These are phyloP conservation scores for Cenchrus fungigraminus DNA, from an alignment of 176 grass and related monocot genomes.

Conservation along the genomic window DNA sequence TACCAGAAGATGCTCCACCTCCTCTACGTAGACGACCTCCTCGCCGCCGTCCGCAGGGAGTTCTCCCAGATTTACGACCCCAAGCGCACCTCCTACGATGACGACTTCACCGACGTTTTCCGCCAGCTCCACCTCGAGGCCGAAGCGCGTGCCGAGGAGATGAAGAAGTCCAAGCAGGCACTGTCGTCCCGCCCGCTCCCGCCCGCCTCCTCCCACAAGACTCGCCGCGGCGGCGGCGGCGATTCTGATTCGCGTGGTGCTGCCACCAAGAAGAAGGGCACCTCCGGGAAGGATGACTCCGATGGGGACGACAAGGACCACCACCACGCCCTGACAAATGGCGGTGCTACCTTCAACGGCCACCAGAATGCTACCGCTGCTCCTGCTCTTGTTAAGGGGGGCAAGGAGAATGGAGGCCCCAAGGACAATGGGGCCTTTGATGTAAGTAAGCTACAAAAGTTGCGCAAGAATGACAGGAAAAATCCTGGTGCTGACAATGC, in stretches of 20 bases:
- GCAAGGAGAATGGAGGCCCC: constrained; percentile 82
- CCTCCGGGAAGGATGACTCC: constrained; percentile 38
- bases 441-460: constrained; percentile 81
- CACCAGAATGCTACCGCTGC: constrained; percentile 30
- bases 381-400: constrained; percentile 43
- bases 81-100: constrained; percentile 40
- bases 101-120: constrained; percentile 66
- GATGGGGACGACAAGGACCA: constrained; percentile 64
- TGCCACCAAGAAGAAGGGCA: constrained; percentile 22
- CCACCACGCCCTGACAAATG: constrained; percentile 40
- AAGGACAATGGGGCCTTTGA: constrained; percentile 74
- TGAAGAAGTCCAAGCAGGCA: constrained; percentile 72
- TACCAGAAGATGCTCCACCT: constrained; percentile 93
- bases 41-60: constrained; percentile 64
- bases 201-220: neutral
- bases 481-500: neutral
- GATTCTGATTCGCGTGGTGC: neutral
- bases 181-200: neutral
- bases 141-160: constrained; percentile 72
- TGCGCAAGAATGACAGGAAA: constrained; percentile 60
- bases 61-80: constrained; percentile 71
- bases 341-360: constrained; percentile 15
- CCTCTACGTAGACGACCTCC: constrained; percentile 89
- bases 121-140: constrained; percentile 90
- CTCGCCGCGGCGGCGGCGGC: too few species aligned